phyloP scores from a whole-genome alignment of 257 asterid genomes.

The Parsonsia alboflavescens region DNA sequence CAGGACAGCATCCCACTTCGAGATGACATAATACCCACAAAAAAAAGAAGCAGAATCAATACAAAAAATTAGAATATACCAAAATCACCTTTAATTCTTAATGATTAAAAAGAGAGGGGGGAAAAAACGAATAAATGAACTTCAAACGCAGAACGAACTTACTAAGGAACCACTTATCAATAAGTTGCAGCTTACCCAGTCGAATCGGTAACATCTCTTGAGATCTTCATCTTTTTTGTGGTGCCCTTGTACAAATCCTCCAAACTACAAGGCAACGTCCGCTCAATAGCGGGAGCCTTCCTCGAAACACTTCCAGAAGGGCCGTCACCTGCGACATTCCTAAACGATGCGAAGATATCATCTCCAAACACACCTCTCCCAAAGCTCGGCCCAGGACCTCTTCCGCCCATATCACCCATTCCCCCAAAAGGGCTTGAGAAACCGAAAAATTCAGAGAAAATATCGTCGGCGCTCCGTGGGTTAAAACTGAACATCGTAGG shows the following conservation, averaged over 20 bases:
- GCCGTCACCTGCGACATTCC: constrained; percentile 39
- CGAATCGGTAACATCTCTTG: constrained; percentile 52
- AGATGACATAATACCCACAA: background rate
- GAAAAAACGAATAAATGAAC: too few species aligned
- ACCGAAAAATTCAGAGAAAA: constrained; percentile 54
- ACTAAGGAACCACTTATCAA: background rate
- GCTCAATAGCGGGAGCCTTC: constrained; percentile 56
- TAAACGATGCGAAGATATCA: constrained; percentile 41
- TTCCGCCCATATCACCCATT: constrained; percentile 52
- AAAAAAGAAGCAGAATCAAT: background rate
- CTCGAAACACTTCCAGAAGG: constrained; percentile 27
- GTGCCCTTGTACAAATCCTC: constrained; percentile 74
- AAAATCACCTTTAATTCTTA: background rate
- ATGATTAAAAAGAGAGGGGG: too few species aligned
- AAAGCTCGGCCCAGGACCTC: constrained; percentile 35
- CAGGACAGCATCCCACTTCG: background rate
- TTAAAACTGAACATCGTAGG: constrained; percentile 39
- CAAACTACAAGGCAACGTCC: constrained; percentile 53
- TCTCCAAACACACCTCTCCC: constrained; percentile 44
- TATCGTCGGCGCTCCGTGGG: constrained; percentile 57
- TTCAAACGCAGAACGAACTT: background rate
- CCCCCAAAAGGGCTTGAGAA: constrained; percentile 43
- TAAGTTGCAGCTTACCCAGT: constrained; percentile 37
- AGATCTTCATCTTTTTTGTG: constrained; percentile 69
- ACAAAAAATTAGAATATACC: background rate